phyloP scores from a whole-genome alignment of 2,329 filamentous ascomycete species.

The Pseudohalonectria lignicola region DNA sequence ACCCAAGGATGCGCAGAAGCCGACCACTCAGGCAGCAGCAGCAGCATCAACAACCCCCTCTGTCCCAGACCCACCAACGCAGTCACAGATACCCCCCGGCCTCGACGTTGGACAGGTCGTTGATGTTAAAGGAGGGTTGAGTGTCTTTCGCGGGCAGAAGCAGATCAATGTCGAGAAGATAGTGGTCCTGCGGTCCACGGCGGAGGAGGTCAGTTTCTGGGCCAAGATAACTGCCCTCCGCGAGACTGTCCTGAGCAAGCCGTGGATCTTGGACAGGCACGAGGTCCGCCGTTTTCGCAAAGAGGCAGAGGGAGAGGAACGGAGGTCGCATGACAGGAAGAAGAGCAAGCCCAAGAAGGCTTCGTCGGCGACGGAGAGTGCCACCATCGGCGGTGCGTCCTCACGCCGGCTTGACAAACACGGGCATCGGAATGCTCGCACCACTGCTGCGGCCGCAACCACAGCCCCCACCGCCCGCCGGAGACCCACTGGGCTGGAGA shows the following conservation, averaged over 20 bases:
- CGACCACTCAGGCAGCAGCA: background rate
- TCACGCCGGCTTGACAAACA: too few species aligned
- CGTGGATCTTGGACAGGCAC: slow-evolving; percentile 42
- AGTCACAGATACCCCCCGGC: slow-evolving; percentile 16
- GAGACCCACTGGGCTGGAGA: background rate
- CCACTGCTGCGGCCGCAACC: background rate
- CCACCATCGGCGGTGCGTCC: too few species aligned
- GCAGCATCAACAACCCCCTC: background rate
- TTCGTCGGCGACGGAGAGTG: background rate
- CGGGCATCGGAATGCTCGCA: too few species aligned
- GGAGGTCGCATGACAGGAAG: slow-evolving; percentile 10
- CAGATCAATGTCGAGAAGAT: slow-evolving; percentile 44
- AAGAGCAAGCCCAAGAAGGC: slow-evolving; percentile 5
- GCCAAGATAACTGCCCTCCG: slow-evolving; percentile 39
- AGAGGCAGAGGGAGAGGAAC: slow-evolving; percentile 25
- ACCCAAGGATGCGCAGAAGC: background rate
- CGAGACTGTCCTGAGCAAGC: slow-evolving; percentile 32
- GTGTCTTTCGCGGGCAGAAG: slow-evolving; percentile 31
- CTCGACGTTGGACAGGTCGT: slow-evolving; percentile 43
- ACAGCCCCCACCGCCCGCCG: too few species aligned
- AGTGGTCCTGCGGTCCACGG: slow-evolving; percentile 35
- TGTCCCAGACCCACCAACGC: too few species aligned
- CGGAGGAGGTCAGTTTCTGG: slow-evolving; percentile 49
- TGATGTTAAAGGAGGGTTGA: slow-evolving; percentile 44
- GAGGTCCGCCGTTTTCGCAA: slow-evolving; percentile 38